Evolutionary conservation across 176 grass and related monocot genomes (phyloP).

Genomic region (Oryza glumipatula): DNA sequence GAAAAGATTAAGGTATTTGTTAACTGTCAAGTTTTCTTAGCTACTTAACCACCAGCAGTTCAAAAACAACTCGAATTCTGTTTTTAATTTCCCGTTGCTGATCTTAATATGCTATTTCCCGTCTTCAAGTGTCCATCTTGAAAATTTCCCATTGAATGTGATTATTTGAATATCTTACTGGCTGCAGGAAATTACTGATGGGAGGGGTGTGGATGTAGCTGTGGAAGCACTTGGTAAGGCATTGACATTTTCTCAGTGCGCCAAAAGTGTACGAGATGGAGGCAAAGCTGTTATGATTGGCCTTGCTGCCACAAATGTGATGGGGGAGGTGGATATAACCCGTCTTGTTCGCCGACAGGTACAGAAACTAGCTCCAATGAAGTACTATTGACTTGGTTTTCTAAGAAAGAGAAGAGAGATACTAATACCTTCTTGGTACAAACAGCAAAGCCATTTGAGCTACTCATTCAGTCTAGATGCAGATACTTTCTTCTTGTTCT

Average conservation of each 20-base stretch:
- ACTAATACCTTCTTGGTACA: not conserved
- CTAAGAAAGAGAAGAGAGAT: not conserved
- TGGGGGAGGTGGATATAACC: slow-evolving; percentile 90
- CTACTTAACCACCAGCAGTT: not conserved
- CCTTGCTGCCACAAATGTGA: slow-evolving; percentile 75
- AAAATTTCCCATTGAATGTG: slow-evolving; percentile 27
- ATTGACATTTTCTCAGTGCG: slow-evolving; percentile 80
- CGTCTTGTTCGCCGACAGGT: slow-evolving; percentile 95
- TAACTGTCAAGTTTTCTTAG: not conserved
- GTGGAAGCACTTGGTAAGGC: slow-evolving; percentile 96
- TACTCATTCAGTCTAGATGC: slow-evolving; percentile 6
- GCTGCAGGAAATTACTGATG: slow-evolving; percentile 88
- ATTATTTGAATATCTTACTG: slow-evolving; percentile 19
- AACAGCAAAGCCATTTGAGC: not conserved
- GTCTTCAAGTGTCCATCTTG: slow-evolving; percentile 8
- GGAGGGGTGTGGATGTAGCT: slow-evolving; percentile 93
- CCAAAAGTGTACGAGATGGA: slow-evolving; percentile 90
- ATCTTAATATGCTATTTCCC: not conserved
- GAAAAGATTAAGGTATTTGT: slow-evolving; percentile 81
- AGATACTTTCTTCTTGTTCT: not conserved
- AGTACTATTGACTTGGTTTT: not conserved
- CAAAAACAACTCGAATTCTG: not conserved
- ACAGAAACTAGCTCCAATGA: slow-evolving; percentile 2
- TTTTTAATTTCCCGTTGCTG: slow-evolving; percentile 1
- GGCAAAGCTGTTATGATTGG: slow-evolving; percentile 99